Conservation (phyloP, 2,329 filamentous ascomycete species). For the Coniochaeta hoffmannii region DNA sequence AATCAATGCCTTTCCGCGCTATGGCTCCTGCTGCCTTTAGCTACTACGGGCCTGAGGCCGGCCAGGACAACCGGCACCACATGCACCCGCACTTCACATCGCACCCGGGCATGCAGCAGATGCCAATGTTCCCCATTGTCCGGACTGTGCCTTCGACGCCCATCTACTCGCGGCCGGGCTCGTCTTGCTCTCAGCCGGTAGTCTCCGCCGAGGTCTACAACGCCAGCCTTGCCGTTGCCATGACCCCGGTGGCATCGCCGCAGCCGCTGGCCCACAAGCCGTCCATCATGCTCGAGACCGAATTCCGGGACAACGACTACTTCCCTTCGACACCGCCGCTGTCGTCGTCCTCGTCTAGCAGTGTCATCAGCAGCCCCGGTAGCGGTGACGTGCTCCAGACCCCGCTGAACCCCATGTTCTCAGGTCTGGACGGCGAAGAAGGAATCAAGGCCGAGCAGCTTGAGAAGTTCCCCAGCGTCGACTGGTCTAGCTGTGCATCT, state of each 20-base stretch:
- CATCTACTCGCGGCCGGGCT: constrained; percentile 58
- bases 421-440: constrained; percentile 65
- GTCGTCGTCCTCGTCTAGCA: constrained; percentile 75
- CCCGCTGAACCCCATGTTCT: constrained; percentile 75
- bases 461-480: constrained; percentile 64
- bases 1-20: constrained; percentile 49
- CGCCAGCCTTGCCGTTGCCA: constrained; percentile 47
- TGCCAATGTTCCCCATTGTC: constrained; percentile 46
- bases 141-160: constrained; percentile 55
- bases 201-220: constrained; percentile 42
- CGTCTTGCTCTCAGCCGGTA: constrained; percentile 55
- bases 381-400: constrained; percentile 71
- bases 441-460: constrained; percentile 63
- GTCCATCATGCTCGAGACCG: constrained; percentile 70
- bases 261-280: constrained; percentile 70
- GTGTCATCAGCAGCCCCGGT: constrained; percentile 79
- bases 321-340: constrained; percentile 79
- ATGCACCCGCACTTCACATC: constrained; percentile 69
- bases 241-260: constrained; percentile 72
- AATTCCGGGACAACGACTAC: constrained; percentile 59
- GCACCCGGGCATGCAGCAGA: constrained; percentile 33
- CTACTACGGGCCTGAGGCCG: constrained; percentile 77
- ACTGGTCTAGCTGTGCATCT: constrained; percentile 71
- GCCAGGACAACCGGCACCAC: constrained; percentile 65
- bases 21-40: constrained; percentile 73